These are phyloP conservation scores for Sergeia podlipaevii DNA, from an alignment of 208 protist species.

Conservation along the genomic window DNA sequence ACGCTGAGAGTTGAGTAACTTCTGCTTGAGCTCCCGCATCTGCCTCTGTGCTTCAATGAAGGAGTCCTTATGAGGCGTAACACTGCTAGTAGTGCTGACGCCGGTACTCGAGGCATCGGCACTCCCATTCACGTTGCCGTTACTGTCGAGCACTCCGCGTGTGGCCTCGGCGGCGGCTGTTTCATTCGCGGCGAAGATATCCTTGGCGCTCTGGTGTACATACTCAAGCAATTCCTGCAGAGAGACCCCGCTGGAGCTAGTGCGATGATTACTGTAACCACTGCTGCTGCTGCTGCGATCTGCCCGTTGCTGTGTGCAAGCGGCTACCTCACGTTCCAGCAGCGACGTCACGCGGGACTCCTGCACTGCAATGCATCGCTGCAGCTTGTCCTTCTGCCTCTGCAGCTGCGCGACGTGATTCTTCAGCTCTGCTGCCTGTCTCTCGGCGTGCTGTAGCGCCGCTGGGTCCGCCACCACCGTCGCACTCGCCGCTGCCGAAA, in stretches of 20 bases:
- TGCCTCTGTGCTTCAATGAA: constrained; percentile 7
- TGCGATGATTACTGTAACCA: too few species aligned
- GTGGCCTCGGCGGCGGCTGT: constrained; percentile 18
- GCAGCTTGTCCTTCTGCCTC: constrained; percentile 73
- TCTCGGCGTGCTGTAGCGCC: constrained; percentile 45
- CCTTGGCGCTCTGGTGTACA: constrained; percentile 1
- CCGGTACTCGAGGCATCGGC: constrained; percentile 3
- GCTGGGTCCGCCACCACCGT: constrained; percentile 61
- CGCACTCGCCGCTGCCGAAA: constrained; percentile 49
- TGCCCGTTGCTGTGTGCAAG: too few species aligned
- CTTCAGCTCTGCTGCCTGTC: constrained; percentile 62
- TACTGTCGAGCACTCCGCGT: constrained; percentile 13
- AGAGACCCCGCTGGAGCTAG: not conserved
- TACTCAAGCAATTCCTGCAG: not conserved
- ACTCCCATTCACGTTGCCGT: constrained; percentile 9
- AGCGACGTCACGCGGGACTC: constrained; percentile 57
- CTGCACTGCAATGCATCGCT: constrained; percentile 49
- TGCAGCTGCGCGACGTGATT: constrained; percentile 66
- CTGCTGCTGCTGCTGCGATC: too few species aligned
- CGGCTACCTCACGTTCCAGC: constrained; percentile 39
- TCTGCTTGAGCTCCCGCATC: not conserved
- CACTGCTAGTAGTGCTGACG: not conserved
- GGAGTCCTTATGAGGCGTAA: constrained; percentile 10
- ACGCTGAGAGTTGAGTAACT: constrained; percentile 1
- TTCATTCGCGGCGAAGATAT: constrained; percentile 17